These are phyloP conservation scores for Metarhizium humberi DNA, from an alignment of 2,329 filamentous ascomycete species.

Conservation along the genomic window DNA sequence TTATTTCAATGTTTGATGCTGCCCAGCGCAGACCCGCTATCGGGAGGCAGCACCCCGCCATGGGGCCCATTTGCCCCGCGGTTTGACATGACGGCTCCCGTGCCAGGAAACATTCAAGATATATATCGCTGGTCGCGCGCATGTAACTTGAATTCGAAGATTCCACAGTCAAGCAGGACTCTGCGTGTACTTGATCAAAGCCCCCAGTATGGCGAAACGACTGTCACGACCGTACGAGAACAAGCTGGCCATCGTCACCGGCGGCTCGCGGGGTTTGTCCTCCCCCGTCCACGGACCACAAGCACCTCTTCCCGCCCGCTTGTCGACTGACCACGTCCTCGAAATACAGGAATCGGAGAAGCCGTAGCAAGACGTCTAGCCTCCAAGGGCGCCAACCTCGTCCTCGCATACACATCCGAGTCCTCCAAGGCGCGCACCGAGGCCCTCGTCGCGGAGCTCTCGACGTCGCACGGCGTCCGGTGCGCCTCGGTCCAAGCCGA, in stretches of 20 bases:
- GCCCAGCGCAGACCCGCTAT: no score
- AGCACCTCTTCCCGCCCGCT: no score
- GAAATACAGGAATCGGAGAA: constrained; percentile 37
- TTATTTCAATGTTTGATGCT: no score
- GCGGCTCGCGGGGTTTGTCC: constrained; percentile 22
- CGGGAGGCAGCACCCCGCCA: no score
- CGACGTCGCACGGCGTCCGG: constrained; percentile 29
- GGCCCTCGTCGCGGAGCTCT: constrained; percentile 36
- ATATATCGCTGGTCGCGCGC: no score
- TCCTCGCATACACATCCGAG: constrained; percentile 51
- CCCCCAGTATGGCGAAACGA: no score
- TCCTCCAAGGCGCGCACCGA: constrained; percentile 38
- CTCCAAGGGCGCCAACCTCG: constrained; percentile 48
- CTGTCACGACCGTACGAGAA: constrained; percentile 18
- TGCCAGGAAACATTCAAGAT: no score
- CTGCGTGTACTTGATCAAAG: not conserved
- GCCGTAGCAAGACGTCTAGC: constrained; percentile 49
- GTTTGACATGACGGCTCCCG: no score
- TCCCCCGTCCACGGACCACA: not conserved
- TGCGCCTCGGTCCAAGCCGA: constrained; percentile 20
- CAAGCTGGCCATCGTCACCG: constrained; percentile 25
- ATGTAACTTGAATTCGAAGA: no score
- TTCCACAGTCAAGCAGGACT: not conserved
- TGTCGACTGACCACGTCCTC: no score
- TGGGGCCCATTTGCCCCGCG: no score